Evolutionary conservation across 805 yeast species (phyloP), one percentile per base, ranked within the genome.

Genomic region (baker's yeast (Saccharomyces cerevisiae)): DNA sequence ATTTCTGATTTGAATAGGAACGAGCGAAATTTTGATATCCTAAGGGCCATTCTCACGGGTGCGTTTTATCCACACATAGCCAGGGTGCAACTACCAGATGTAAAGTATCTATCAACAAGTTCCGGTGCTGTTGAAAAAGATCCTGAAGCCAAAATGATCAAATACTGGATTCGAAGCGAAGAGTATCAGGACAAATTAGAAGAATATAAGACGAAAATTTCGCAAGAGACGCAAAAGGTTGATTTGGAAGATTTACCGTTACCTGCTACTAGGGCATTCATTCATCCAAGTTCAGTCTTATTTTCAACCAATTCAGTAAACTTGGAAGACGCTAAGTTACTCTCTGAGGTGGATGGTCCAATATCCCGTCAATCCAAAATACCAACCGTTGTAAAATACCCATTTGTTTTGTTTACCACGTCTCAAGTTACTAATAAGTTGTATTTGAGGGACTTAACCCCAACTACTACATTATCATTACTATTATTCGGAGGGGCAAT

Each of bases 91-190:
- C 73, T 81, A 22, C 97, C 98, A 0, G 90, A 89, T 57, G 81
- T 91, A 2, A 88, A 87, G 63, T 92, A 73, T 66, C 71, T 82
- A 47, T 79, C 83, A 41, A 81, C 89, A 1, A 73, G 84, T 32
- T 77, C 83, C 0, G 99, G 99, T 24, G 80, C 97, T 0, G 78
- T 92, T 47, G 91, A 87, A 52, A 76, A 82, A n/a, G 96, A 91
- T 61, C 87, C 90, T 0, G 97, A 91, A 63, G 87, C 91, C 2
- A 79, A 76, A 54, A 74, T 77, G 55, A 84, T 85, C 55, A 85
- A 84, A 64, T 81, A 83, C 51, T 90, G 90, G 87, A 77, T 86
- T 47, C 72, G 87, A 59, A 82, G 81, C 61, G 89, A 84, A 51
- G 77, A 75, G 51, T 82, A 76, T 55, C 67, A 73, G 51, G 73